Evolutionary conservation across 1,139 yeast genomes (phyloP), one percentile per base, ranked within the genome.

Genomic region (Scheffersomyces parashehatae): DNA sequence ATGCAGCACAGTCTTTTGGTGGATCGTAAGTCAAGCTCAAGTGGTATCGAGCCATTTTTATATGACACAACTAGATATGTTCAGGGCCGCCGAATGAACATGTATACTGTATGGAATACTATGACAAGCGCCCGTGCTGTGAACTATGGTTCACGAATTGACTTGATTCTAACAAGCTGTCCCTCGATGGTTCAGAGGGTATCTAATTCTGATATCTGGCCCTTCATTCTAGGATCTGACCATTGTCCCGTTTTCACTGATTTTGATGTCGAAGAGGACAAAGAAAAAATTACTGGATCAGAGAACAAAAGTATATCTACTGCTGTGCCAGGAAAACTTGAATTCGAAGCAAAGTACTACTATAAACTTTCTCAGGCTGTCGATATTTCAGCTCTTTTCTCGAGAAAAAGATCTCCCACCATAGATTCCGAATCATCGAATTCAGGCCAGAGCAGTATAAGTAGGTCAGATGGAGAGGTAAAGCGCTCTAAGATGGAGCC

Each of bases 21-120:
- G 10, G 32, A 39, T 8, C 41, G 45, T 7, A 39, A 41, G 5
- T 30, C 36, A 5, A 20, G 26, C 8, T 6, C 7, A 3, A 12
- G 24, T n/a, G 9, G 46, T n/a, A 39, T 50, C 6, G 35, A 36
- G 1, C 71, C 49, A 54, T 65, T 80, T 11, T 60, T 89, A 29
- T 64, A 73, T 41, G 99, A 93, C 58, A 72, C 89, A 0, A 80
- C 88, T 0, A 70, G 99, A 39, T 59, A 64, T 28, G 49, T 61
- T 3, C 85, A 83, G 49, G 84, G 85, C 1, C 65, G 82, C 24
- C 68, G 83, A 42, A 62, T 77, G 59, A 81, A 79, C 26, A 73
- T 90, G 80, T 93, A 87, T 57, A 91, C 98, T 0, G 95, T 93
- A 40, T 93, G 99, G 99, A 91, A 90, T 59, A 85, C 93, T 1